Evolutionary conservation across 2,329 filamentous ascomycete species (phyloP).

Genomic region (Aspergillus terreus): DNA sequence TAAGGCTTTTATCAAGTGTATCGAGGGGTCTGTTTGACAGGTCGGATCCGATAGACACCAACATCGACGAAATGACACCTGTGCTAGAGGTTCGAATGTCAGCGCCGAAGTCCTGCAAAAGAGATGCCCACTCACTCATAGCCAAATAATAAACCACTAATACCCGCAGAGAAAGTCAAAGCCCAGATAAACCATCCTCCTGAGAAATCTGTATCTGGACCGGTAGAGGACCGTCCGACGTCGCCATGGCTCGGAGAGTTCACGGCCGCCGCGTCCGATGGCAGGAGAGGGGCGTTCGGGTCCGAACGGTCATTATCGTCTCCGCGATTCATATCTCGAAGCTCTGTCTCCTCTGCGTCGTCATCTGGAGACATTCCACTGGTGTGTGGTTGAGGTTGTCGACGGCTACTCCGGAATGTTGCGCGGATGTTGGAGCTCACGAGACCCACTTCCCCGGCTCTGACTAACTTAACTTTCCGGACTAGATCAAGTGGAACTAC

Average conservation of each 20-base stretch:
- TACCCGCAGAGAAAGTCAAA: slow-evolving; percentile 55
- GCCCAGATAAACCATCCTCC: slow-evolving; percentile 51
- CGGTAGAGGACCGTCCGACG: slow-evolving; percentile 9
- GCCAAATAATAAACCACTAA: slow-evolving; percentile 58
- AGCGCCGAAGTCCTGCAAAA: slow-evolving; percentile 2
- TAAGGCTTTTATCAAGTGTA: slow-evolving; percentile 56
- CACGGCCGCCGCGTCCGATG: slow-evolving; percentile 11
- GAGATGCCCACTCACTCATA: slow-evolving; percentile 48
- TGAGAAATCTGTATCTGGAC: slow-evolving; percentile 16
- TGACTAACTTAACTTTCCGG: neutral
- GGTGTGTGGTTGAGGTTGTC: neutral
- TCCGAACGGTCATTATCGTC: slow-evolving; percentile 20
- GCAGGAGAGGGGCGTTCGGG: slow-evolving; percentile 30
- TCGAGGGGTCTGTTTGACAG: slow-evolving; percentile 49
- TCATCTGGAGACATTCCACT: slow-evolving; percentile 6
- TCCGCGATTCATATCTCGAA: slow-evolving; percentile 21
- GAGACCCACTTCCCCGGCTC: slow-evolving; percentile 14
- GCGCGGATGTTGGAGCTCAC: slow-evolving; percentile 7
- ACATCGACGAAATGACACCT: slow-evolving; percentile 59
- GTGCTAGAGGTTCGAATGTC: slow-evolving; percentile 38
- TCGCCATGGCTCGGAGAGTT: slow-evolving; percentile 5
- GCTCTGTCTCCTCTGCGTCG: slow-evolving; percentile 6
- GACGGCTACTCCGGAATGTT: neutral
- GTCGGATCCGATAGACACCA: slow-evolving; percentile 54
- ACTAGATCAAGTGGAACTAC: too few species aligned